Conservation (phyloP, 2,329 filamentous ascomycete species). For the Elsinoe necatrix region DNA sequence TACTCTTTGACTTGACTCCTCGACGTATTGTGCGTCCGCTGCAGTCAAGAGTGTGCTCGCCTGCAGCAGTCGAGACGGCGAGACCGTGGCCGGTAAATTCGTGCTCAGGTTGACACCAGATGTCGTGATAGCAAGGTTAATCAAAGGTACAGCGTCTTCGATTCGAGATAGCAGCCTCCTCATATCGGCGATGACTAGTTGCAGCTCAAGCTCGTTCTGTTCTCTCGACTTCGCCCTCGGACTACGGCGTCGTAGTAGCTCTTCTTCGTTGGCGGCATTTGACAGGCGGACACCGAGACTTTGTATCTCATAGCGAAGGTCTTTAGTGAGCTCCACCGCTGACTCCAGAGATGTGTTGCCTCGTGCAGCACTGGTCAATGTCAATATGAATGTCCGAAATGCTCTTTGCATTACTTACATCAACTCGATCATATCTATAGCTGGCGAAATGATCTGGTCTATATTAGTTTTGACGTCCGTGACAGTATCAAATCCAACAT, state of each 20-base stretch:
- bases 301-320: constrained; percentile 75
- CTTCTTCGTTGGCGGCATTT: constrained; percentile 56
- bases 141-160: constrained; percentile 81
- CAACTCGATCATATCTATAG: constrained; percentile 85
- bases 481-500: constrained; percentile 61
- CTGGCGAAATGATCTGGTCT: constrained; percentile 56
- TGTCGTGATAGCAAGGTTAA: constrained; percentile 89
- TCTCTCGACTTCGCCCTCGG: constrained; percentile 44
- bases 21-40: constrained; percentile 73
- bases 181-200: constrained; percentile 64
- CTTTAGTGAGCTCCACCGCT: constrained; percentile 72
- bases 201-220: constrained; percentile 56
- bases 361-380: constrained; percentile 48
- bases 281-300: constrained; percentile 67
- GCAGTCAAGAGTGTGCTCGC: constrained; percentile 85
- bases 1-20: constrained; percentile 53
- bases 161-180: constrained; percentile 67
- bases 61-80: constrained; percentile 81
- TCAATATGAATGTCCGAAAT: neutral
- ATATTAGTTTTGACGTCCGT: constrained; percentile 63
- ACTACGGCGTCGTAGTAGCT: constrained; percentile 40
- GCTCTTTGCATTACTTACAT: constrained; percentile 37
- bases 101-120: constrained; percentile 82
- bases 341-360: constrained; percentile 78
- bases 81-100: constrained; percentile 70